Evolutionary conservation across 495 filamentous ascomycete species (phyloP), one percentile per base, ranked within the genome.

Genomic region (Elaphomyces granulatus): DNA sequence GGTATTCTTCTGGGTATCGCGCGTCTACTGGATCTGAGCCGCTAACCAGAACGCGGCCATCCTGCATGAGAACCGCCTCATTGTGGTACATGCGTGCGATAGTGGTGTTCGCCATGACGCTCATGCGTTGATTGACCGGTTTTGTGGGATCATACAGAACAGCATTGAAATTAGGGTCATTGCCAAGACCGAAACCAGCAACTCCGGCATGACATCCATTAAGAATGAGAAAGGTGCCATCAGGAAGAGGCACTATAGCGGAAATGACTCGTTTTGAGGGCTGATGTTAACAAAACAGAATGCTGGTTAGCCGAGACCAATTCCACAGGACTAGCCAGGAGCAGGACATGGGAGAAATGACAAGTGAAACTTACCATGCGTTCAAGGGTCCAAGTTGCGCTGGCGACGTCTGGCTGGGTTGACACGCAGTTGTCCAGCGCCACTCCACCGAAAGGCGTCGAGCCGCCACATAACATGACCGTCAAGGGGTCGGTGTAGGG

Each of bases 341-440:
- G n/a, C n/a, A n/a, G n/a, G n/a, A n/a, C n/a, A n/a, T n/a, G n/a
- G n/a, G n/a, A 8, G 15, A 20, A 14, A 7, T 18, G 18, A 16
- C 20, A 44, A 8, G 15, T 21, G 4, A 44, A 15, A 47, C 47
- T 44, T 28, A 53, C 46, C 76, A 81, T 77, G 36, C 76, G 71
- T 54, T 81, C 76, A 15, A 81, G 53, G 3, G 58, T 63, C 77
- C 76, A 81, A 3, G 51, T 52, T 0, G 74, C 64, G 34, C 66
- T 58, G 15, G 59, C 50, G 3, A 50, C 70, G 35, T 81, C 77
- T 6, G 77, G 77, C 19, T 64, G 56, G 23, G 65, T 76, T 16
- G 70, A 70, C 2, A 78, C 73, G 53, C 76, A 81, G 59, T 79
- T 81, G 52, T 81, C 77, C 10, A 79, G 51, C 17, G 76, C 75